phyloP scores from a whole-genome alignment of 371 early-diverging fungal species.

The Mucor piriformis region DNA sequence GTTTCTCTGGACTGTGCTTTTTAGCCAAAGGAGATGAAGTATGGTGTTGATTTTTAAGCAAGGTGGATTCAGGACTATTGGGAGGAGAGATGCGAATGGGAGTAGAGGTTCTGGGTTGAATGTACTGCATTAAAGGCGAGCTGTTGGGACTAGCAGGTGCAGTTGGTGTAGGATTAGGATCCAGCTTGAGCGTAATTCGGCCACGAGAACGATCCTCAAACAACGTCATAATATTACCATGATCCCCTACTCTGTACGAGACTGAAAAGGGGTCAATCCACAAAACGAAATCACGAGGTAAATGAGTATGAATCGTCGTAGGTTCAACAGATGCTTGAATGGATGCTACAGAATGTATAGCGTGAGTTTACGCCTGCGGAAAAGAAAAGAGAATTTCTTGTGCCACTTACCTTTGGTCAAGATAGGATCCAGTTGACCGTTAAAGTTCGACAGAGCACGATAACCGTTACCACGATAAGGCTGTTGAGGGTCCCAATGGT shows the following conservation, averaged over 20 bases:
- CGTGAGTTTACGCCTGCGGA: too few relatives aligned
- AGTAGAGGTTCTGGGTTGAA: slow-evolving; percentile 43
- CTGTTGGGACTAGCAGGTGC: slow-evolving; percentile 5
- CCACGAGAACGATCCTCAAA: slow-evolving; percentile 72
- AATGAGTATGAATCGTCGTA: slow-evolving; percentile 28
- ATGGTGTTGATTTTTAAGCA: slow-evolving; percentile 8
- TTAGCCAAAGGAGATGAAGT: slow-evolving; percentile 7
- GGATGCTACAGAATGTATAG: slow-evolving; percentile 41
- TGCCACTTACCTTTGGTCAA: slow-evolving; percentile 40
- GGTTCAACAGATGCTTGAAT: slow-evolving; percentile 30
- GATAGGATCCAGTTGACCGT: slow-evolving; percentile 68
- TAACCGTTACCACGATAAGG: slow-evolving; percentile 76
- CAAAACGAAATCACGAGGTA: slow-evolving; percentile 78
- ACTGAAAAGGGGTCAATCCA: slow-evolving; percentile 87
- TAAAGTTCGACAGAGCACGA: slow-evolving; percentile 75
- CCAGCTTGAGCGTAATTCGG: slow-evolving; percentile 52
- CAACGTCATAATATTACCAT: slow-evolving; percentile 71
- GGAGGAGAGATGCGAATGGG: slow-evolving; percentile 54
- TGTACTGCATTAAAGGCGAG: slow-evolving; percentile 30
- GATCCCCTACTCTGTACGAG: slow-evolving; percentile 79
- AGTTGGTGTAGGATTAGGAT: slow-evolving; percentile 22
- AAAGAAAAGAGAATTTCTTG: neutral
- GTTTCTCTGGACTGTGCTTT: slow-evolving; percentile 5
- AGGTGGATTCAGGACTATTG: slow-evolving; percentile 35
- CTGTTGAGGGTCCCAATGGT: slow-evolving; percentile 77